phyloP scores from a whole-genome alignment of 2,329 filamentous ascomycete species.

The Colletotrichum sp. region DNA sequence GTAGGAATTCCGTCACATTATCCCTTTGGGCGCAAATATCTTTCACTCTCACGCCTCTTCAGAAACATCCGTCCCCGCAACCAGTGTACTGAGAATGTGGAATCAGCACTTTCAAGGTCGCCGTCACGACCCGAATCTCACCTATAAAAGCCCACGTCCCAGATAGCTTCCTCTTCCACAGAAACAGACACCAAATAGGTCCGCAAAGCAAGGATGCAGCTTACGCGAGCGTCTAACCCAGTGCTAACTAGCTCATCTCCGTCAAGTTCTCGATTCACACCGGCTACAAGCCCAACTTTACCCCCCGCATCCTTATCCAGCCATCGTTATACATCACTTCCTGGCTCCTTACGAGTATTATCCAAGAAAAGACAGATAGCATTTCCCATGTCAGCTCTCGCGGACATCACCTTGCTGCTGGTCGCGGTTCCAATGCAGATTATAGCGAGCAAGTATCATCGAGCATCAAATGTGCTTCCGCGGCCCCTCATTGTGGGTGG shows the following conservation, averaged over 20 bases:
- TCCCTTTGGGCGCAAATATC: background rate
- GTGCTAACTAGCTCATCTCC: background rate
- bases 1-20: fast-evolving
- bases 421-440: fast-evolving
- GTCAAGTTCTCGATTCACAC: background rate
- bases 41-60: background rate
- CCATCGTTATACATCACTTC: background rate
- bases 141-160: background rate
- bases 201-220: no score
- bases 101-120: background rate
- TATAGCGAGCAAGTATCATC: background rate
- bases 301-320: background rate
- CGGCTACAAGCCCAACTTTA: background rate
- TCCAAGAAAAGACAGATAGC: background rate
- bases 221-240: background rate
- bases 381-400: fast-evolving
- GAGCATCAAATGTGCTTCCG: background rate
- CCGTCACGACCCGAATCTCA: fast-evolving
- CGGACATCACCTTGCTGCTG: background rate
- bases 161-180: background rate
- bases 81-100: fast-evolving
- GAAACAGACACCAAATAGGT: background rate
- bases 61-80: background rate
- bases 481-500: no score
- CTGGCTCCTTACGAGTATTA: background rate